Base-by-base conservation (phyloP, 2,329 filamentous ascomycete species). In the Diaporthe destruens region DNA sequence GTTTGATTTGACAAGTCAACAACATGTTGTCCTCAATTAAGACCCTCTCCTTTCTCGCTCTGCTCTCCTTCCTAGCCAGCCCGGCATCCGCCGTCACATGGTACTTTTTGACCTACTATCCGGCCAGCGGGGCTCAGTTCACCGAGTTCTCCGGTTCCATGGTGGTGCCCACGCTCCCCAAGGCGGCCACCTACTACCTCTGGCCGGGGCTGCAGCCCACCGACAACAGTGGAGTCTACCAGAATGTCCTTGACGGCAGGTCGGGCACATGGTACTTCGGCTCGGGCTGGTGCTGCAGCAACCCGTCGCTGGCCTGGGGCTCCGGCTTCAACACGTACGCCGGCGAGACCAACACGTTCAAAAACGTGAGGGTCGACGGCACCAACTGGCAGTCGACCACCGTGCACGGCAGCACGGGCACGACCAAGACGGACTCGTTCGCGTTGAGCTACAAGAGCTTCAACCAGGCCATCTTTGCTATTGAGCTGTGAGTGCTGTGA, bases 201-300 rank as follows among this genome's bases (percentile, higher is more conserved):
- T 84, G 82, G 82, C 82, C 82, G 1, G 83, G 83, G 1, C 79
- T 84, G 20, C 81, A 84, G 74, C 81, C 82, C 6, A 81, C 80
- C 1, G 82, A 83, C 71, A 79, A 78, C 67, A 80, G 77, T 23
- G 82, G 82, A n/a, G 81, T 84, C 5, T 84, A 84, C 72, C 82
- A 84, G 74, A 82, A 82, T 29, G 83, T 84, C 6, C 78, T 84
- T 6, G 83, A 84, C 74, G 82, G 82, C 11, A 75, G 81, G 0
- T 81, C 78, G 11, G 82, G 83, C 1, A 81, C 80, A 0, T 84
- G 83, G 82, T 83, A 80, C 79, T 82, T 85, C 63, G 82, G 81
- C 9, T 79, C 77, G 14, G 82, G 83, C 0, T 84, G 82, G 83
- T 84, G 83, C 71, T 84, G 82, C 73, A 79, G 77, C 7, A 82